Evolutionary conservation across 768 basidiomycete species (phyloP).

Genomic region (Symmetrospora coprosmae): DNA sequence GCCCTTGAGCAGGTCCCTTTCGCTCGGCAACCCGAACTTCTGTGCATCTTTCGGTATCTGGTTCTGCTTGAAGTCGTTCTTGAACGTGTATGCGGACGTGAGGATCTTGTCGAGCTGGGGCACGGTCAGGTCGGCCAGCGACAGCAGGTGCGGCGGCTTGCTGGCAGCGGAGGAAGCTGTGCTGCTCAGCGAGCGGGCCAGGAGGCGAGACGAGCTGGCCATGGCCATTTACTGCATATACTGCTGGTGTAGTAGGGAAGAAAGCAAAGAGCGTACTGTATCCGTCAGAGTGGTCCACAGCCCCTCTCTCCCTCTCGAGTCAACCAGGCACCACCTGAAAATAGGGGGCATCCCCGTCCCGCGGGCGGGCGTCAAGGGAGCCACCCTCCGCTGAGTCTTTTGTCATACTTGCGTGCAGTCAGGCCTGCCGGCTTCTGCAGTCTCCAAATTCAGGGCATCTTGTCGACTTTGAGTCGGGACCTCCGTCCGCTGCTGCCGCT

Average conservation of each 20-base stretch:
- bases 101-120: constrained; percentile 59
- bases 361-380: no score
- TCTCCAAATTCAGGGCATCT: no score
- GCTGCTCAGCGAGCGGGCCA: background rate
- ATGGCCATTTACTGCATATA: background rate
- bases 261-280: background rate
- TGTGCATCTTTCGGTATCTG: constrained; percentile 20
- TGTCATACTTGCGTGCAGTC: no score
- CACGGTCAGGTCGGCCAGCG: constrained; percentile 69
- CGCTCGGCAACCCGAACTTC: constrained; percentile 27
- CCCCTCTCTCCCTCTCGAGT: no score
- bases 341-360: no score
- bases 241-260: background rate
- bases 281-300: no score
- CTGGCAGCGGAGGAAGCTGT: background rate
- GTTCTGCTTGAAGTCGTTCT: constrained; percentile 30
- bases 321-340: no score
- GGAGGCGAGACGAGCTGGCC: background rate
- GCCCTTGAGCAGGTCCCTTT: constrained; percentile 38
- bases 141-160: constrained; percentile 57
- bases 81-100: constrained; percentile 46
- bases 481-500: no score
- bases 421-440: no score
- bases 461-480: no score
- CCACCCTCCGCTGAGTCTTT: no score